phyloP scores from a whole-genome alignment of 2,329 filamentous ascomycete genomes.

The Fusarium sp. region DNA sequence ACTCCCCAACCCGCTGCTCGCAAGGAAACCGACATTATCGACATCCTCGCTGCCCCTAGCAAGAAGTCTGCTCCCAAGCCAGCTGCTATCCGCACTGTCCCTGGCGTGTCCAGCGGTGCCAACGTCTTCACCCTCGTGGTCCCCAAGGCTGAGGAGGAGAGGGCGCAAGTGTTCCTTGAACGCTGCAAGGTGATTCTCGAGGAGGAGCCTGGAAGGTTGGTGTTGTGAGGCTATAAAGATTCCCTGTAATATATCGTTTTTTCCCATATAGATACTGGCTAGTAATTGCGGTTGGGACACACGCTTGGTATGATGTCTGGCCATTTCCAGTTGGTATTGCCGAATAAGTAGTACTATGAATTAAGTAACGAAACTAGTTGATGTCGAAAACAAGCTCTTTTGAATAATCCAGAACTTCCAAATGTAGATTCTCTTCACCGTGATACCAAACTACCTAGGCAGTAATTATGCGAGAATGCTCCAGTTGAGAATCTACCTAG shows the following conservation, averaged over 20 bases:
- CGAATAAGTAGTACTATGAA: slow-evolving; percentile 14
- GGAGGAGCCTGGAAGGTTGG: slow-evolving; percentile 78
- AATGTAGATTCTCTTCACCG: no score
- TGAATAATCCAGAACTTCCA: neutral
- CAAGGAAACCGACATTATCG: slow-evolving; percentile 75
- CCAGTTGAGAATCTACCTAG: no score
- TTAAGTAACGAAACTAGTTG: slow-evolving; percentile 22
- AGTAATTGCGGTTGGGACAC: slow-evolving; percentile 34
- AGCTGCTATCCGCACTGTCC: slow-evolving; percentile 48
- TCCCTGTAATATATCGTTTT: slow-evolving; percentile 47
- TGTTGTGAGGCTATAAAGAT: slow-evolving; percentile 59
- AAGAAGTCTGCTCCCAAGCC: slow-evolving; percentile 43
- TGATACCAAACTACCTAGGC: no score
- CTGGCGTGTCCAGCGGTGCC: slow-evolving; percentile 63
- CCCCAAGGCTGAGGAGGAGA: slow-evolving; percentile 79
- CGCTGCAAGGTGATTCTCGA: slow-evolving; percentile 86
- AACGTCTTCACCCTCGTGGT: slow-evolving; percentile 88
- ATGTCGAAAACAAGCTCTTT: slow-evolving; percentile 1
- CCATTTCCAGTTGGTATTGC: slow-evolving; percentile 10
- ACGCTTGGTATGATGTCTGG: slow-evolving; percentile 27
- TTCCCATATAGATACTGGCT: slow-evolving; percentile 41
- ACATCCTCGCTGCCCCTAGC: slow-evolving; percentile 69
- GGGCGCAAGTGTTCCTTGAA: slow-evolving; percentile 83
- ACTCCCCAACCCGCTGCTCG: slow-evolving; percentile 44
- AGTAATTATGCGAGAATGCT: no score